Base-by-base conservation (phyloP, 2,329 filamentous ascomycete species). In the Sordariomycetes sp. region DNA sequence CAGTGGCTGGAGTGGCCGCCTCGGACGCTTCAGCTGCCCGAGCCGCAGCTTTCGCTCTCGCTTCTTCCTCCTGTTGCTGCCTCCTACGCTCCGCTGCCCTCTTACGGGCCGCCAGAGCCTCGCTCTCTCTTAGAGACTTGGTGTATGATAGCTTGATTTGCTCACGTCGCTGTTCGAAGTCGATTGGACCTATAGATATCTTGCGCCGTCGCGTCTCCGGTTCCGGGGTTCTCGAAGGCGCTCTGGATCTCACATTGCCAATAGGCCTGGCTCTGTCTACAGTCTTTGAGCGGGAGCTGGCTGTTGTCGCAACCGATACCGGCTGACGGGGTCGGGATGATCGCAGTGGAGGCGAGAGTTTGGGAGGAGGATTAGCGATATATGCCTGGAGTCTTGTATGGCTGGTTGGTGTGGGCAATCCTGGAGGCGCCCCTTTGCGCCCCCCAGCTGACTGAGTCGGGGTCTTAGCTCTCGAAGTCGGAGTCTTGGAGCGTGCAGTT, bases 121-220 rank as follows among this genome's bases (percentile, higher is more conserved):
- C 79, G 46, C 65, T 82, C 49, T 86, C 82, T 42, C 81, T 74
- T 31, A 92, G 78, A n/a, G 82, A 86, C 51, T 83, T 85, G 46
- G 78, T 88, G 55, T 93, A 90, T 11, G 86, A 86, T 37, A 86
- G 75, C 46, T 88, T 82, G 47, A 94, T 93, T 40, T 79, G 78
- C 50, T 86, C 81, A 46, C 87, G 72, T 33, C 86, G 74, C 44
- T 85, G 83, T 39, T 82, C 86, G 52, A 93, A 92, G 56, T 94
- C 85, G 34, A 93, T 84, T 39, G 82, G 81, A 2, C 81, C 81
- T 38, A 88, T 62, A 2, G 72, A 72, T 33, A 75, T 64, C 48
- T 75, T 76, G 28, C 68, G 64, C 38, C 69, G 62, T 21, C 62
- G 54, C 6, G 54, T 40, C 24, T 8, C 20, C 7, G 33, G 18